phyloP scores from a whole-genome alignment of 2,329 filamentous ascomycete species.

The Colletotrichum sansevieriae region DNA sequence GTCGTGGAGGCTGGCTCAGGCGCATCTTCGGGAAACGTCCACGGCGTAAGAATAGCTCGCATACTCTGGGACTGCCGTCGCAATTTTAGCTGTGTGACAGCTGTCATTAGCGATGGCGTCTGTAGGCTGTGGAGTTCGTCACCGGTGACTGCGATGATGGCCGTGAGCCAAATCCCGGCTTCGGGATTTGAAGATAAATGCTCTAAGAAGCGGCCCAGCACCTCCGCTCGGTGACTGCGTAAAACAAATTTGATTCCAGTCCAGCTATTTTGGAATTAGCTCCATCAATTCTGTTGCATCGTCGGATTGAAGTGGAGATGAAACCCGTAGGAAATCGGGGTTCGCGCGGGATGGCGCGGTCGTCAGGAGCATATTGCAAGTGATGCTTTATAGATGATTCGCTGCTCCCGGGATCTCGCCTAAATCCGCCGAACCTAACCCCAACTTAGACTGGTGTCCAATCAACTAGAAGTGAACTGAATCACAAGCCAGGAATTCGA shows the following conservation, averaged over 20 bases:
- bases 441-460: not conserved
- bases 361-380: not conserved
- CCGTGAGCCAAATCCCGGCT: slow-evolving; percentile 33
- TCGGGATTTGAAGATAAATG: slow-evolving; percentile 35
- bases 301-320: slow-evolving; percentile 16
- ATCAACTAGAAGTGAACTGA: not conserved
- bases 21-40: slow-evolving; percentile 5
- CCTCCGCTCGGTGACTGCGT: slow-evolving; percentile 15
- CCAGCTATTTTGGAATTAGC: slow-evolving; percentile 4
- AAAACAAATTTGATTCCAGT: not conserved
- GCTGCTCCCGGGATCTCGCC: not conserved
- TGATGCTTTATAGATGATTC: not conserved
- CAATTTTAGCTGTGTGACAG: not conserved
- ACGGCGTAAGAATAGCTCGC: slow-evolving; percentile 4
- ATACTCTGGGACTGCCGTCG: slow-evolving; percentile 1
- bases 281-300: not conserved
- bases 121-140: slow-evolving; percentile 14
- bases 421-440: slow-evolving; percentile 1
- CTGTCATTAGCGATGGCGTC: slow-evolving; percentile 17
- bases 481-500: too few relatives aligned
- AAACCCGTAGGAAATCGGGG: not conserved
- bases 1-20: slow-evolving; percentile 5
- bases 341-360: slow-evolving; percentile 18
- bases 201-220: not conserved
- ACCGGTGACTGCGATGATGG: slow-evolving; percentile 26